Evolutionary conservation across 1,284 basidiomycete genomes (phyloP).

Genomic region (Sutorius eximius): DNA sequence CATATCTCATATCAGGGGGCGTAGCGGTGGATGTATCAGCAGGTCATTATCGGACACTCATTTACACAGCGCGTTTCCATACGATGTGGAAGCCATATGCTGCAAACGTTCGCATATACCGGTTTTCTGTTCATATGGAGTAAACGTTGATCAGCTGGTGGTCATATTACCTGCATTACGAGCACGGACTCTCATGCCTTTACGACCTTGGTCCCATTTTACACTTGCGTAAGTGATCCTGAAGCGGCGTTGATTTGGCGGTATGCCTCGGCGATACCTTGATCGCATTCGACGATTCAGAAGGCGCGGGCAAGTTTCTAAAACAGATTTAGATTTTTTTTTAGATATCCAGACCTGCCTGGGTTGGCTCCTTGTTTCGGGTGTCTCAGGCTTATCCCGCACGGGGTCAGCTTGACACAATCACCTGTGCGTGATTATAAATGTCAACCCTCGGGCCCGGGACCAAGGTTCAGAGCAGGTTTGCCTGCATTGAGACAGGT

Average conservation of each 20-base stretch:
- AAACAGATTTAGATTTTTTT: slow-evolving; percentile 8
- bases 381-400: slow-evolving; percentile 6
- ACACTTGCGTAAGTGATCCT: slow-evolving; percentile 9
- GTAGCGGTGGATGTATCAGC: slow-evolving; percentile 9
- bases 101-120: background rate
- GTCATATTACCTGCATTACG: background rate
- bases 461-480: background rate
- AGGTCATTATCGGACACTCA: slow-evolving; percentile 1
- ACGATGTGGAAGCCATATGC: slow-evolving; percentile 1
- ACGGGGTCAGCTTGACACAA: slow-evolving; percentile 1
- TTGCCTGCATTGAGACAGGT: background rate
- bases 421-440: background rate
- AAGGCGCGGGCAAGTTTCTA: background rate
- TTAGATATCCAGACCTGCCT: slow-evolving; percentile 1
- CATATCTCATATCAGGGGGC: slow-evolving; percentile 19
- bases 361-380: background rate
- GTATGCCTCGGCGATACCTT: slow-evolving; percentile 20
- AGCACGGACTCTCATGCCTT: background rate
- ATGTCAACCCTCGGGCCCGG: slow-evolving; percentile 13
- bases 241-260: background rate
- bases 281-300: background rate
- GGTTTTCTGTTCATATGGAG: slow-evolving; percentile 7
- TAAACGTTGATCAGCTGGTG: slow-evolving; percentile 9
- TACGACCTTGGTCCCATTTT: slow-evolving; percentile 1
- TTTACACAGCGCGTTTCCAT: slow-evolving; percentile 10